Conservation (phyloP, 1,284 basidiomycete genomes). For the Ustilago cynodontis region DNA sequence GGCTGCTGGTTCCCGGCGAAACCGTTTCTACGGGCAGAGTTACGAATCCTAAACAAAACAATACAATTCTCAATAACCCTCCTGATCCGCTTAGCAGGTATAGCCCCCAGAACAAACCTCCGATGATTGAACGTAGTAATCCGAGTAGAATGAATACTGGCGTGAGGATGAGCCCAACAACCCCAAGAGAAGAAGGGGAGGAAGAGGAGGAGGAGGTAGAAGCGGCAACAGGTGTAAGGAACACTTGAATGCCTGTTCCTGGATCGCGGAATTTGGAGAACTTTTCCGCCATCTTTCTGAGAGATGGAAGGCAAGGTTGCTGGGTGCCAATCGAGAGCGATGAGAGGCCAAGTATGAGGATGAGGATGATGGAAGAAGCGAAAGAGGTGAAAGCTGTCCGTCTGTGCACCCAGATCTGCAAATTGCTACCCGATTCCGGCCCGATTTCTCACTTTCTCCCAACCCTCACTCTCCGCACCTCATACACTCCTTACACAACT, state of each 20-base stretch:
- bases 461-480: not conserved
- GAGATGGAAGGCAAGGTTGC: not conserved
- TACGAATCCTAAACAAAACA: slow-evolving; percentile 21
- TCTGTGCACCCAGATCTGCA: not conserved
- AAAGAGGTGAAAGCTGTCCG: not conserved
- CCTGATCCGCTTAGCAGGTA: slow-evolving; percentile 1
- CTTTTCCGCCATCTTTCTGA: slow-evolving; percentile 49
- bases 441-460: not conserved
- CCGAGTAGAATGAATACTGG: slow-evolving; percentile 35
- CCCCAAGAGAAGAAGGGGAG: not conserved
- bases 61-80: slow-evolving; percentile 8
- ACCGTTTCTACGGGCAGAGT: slow-evolving; percentile 8
- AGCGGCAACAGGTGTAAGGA: slow-evolving; percentile 45
- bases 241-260: slow-evolving; percentile 57
- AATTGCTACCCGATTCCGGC: not conserved
- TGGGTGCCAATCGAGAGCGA: not conserved
- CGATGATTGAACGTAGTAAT: slow-evolving; percentile 11
- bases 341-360: not conserved
- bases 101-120: slow-evolving; percentile 9
- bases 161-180: slow-evolving; percentile 3
- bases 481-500: not conserved
- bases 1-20: not conserved
- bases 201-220: slow-evolving; percentile 4
- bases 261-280: slow-evolving; percentile 51
- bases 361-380: not conserved